These are phyloP conservation scores for Amoebophrya sp. DNA, from an alignment of 169 alveolate species.

Conservation along the genomic window DNA sequence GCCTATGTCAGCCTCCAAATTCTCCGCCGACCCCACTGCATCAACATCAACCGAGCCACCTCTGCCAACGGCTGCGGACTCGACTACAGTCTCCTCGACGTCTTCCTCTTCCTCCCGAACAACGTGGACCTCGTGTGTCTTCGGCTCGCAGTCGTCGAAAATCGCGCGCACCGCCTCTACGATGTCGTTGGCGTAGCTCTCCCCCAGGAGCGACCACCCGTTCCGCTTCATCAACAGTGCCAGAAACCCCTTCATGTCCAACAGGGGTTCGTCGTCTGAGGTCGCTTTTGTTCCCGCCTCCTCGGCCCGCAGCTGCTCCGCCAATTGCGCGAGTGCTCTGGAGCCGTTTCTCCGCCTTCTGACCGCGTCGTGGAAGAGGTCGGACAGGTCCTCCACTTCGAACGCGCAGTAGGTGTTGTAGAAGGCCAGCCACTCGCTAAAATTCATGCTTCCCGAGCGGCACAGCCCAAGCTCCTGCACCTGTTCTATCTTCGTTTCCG, in stretches of 20 bases:
- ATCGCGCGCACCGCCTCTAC: neutral
- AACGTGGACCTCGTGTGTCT: neutral
- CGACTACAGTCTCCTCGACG: neutral
- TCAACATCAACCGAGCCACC: no score
- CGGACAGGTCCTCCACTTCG: neutral
- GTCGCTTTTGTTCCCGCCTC: no score
- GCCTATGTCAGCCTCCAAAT: no score
- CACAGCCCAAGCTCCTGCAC: neutral
- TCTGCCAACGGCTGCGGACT: no score
- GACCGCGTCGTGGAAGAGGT: neutral
- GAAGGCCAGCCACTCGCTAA: neutral
- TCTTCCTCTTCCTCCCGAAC: neutral
- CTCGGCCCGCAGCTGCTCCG: no score
- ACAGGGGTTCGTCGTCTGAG: neutral
- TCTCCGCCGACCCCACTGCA: no score
- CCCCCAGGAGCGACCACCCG: neutral
- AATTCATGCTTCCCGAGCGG: neutral
- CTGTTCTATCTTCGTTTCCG: neutral
- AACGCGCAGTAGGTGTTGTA: neutral
- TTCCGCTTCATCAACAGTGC: neutral
- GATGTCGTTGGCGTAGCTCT: neutral
- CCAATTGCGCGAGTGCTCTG: no score
- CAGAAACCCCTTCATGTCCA: neutral
- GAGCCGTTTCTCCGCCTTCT: no score
- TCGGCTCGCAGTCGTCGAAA: neutral